Evolutionary conservation across 345 rosid genomes (phyloP).

Genomic region (Hevea brasiliensis): DNA sequence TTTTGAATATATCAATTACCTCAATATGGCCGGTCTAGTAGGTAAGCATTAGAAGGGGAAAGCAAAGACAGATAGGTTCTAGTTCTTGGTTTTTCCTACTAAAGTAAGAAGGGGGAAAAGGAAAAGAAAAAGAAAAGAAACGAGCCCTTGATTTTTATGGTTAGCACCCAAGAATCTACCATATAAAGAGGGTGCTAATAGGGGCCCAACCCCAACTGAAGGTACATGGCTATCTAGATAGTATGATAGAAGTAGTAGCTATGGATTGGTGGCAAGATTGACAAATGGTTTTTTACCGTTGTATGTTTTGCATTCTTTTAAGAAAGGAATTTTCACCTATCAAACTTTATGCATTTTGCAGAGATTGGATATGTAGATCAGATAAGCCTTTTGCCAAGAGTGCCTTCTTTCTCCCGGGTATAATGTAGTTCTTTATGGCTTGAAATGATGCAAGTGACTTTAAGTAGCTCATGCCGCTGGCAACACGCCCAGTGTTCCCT

Average conservation of each 20-base stretch:
- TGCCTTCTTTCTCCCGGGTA: not conserved
- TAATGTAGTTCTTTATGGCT: slow-evolving; percentile 1
- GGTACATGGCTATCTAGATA: not conserved
- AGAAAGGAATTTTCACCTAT: not conserved
- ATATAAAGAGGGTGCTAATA: not conserved
- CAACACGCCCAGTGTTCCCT: not conserved
- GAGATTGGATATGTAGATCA: not conserved
- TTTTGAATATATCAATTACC: no score
- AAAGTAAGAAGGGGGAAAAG: no score
- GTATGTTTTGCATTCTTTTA: no score
- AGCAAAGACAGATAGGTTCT: no score
- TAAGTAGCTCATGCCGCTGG: not conserved
- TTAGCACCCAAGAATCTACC: not conserved
- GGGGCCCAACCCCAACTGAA: not conserved
- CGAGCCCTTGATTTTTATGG: not conserved
- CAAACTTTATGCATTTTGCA: not conserved
- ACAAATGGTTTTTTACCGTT: not conserved
- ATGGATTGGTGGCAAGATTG: not conserved
- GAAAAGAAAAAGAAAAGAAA: no score
- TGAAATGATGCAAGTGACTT: not conserved
- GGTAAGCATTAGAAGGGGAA: no score
- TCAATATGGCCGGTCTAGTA: no score
- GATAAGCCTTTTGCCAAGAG: not conserved
- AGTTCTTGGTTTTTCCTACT: no score
- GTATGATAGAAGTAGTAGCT: not conserved